Percentiles rank a stretch among this genome's conserved stretches.
Conservation (phyloP, 1,284 basidiomycete species). For the Malassezia sp. region DNA sequence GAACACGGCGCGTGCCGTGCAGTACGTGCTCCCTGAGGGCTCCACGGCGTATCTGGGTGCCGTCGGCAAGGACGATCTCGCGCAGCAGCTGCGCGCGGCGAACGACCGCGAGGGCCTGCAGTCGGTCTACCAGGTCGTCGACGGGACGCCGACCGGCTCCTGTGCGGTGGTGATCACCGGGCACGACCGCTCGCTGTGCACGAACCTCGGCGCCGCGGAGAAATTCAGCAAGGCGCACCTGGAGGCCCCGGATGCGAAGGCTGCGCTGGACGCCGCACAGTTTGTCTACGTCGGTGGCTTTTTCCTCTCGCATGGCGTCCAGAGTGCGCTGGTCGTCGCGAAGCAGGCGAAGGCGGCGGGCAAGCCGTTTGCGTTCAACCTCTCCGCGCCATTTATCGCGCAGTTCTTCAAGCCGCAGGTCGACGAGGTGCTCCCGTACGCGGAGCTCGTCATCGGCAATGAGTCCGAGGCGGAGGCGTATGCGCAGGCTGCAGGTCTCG, state of each 20-base stretch:
- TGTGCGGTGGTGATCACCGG: constrained; percentile 93
- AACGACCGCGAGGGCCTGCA: constrained; percentile 86
- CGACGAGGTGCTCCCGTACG: constrained; percentile 38
- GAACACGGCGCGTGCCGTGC: constrained; percentile 88
- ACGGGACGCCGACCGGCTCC: constrained; percentile 81
- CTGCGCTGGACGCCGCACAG: constrained; percentile 67
- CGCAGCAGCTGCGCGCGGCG: constrained; percentile 76
- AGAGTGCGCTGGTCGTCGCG: constrained; percentile 64
- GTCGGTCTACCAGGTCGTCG: constrained; percentile 76
- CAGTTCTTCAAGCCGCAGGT: constrained; percentile 69
- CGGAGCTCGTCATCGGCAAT: constrained; percentile 56
- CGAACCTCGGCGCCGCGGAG: constrained; percentile 79
- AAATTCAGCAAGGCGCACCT: constrained; percentile 74
- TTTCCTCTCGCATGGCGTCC: constrained; percentile 87
- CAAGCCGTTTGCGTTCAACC: constrained; percentile 64
- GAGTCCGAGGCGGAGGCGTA: constrained; percentile 85
- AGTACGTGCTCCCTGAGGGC: constrained; percentile 57
- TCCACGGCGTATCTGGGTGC: constrained; percentile 91
- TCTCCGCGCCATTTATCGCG: constrained; percentile 93
- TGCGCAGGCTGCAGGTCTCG: constrained; percentile 54
- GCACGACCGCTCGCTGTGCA: constrained; percentile 85
- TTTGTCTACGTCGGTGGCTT: constrained; percentile 92
- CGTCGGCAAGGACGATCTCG: constrained; percentile 83
- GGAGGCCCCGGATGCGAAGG: constrained; percentile 62
- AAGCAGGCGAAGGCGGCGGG: constrained; percentile 65